Evolutionary conservation across 108 stramenopile genomes (phyloP).

Genomic region (Skeletonema costatum): DNA sequence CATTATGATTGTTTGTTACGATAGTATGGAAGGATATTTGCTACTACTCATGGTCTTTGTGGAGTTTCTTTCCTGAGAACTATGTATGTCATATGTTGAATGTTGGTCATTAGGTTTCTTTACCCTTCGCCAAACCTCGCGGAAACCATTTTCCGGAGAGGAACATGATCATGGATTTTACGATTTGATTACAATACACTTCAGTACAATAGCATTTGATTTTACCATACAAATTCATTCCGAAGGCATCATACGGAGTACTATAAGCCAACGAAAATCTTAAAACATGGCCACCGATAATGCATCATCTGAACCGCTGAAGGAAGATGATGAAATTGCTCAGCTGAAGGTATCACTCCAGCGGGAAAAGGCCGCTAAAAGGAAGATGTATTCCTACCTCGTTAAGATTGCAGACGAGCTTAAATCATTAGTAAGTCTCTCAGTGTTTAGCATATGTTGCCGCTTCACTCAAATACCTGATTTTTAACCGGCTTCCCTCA

Average conservation of each 20-base stretch:
- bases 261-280: neutral
- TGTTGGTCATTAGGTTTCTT: too few relatives aligned
- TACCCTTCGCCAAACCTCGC: too few relatives aligned
- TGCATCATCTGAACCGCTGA: neutral
- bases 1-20: too few relatives aligned
- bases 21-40: too few relatives aligned
- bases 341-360: conserved; percentile 11
- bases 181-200: too few relatives aligned
- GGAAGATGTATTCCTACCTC: conserved; percentile 74
- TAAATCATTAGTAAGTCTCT: conserved; percentile 21
- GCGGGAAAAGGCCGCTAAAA: conserved; percentile 76
- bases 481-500: neutral
- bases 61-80: too few relatives aligned
- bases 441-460: neutral
- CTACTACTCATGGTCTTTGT: too few relatives aligned
- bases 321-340: neutral
- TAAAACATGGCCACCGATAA: neutral
- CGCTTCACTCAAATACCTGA: neutral
- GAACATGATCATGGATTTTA: too few relatives aligned
- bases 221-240: too few relatives aligned
- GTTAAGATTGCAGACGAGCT: conserved; percentile 82
- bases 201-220: too few relatives aligned
- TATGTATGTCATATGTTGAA: too few relatives aligned
- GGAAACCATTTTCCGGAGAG: too few relatives aligned
- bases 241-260: neutral